Percentiles rank a stretch among this genome's conserved stretches.
Conservation (phyloP, 164 flowering plant genomes). For the Chimonanthus salicifolius region DNA sequence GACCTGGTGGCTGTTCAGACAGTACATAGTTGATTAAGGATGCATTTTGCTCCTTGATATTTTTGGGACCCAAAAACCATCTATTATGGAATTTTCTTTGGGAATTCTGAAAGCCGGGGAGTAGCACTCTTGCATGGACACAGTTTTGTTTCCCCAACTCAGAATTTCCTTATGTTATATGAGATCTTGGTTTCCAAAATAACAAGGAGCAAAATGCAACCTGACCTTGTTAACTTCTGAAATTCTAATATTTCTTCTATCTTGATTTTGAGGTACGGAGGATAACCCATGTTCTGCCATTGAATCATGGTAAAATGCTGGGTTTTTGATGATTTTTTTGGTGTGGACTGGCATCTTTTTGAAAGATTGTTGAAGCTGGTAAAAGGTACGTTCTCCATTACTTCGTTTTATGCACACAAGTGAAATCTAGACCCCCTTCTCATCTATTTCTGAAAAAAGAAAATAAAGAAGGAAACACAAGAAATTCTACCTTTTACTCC, state of each 20-base stretch:
- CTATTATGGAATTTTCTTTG: not conserved
- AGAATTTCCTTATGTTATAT: not conserved
- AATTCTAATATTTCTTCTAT: slow-evolving; percentile 21
- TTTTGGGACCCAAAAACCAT: not conserved
- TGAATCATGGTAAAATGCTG: slow-evolving; percentile 20
- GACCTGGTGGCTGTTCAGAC: slow-evolving; percentile 19
- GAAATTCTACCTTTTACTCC: not conserved
- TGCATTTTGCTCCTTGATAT: not conserved
- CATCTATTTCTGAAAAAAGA: not conserved
- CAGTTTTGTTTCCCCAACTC: not conserved
- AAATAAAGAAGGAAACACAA: not conserved
- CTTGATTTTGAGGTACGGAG: slow-evolving; percentile 32
- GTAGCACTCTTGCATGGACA: no score
- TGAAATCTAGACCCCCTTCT: not conserved
- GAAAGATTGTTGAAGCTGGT: slow-evolving; percentile 23
- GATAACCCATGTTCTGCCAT: slow-evolving; percentile 28
- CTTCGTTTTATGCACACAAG: not conserved
- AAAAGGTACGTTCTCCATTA: slow-evolving; percentile 35
- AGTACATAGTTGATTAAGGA: slow-evolving; percentile 14
- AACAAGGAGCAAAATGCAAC: not conserved
- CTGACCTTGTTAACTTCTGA: slow-evolving; percentile 14
- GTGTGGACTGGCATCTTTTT: slow-evolving; percentile 13
- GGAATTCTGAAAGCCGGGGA: not conserved
- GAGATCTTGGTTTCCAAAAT: not conserved
- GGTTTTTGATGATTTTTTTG: slow-evolving; percentile 19